Percentiles rank a stretch among this genome's conserved stretches.
Conservation (phyloP, 352 stramenopile genomes). For the Aphanomyces stellatus region DNA sequence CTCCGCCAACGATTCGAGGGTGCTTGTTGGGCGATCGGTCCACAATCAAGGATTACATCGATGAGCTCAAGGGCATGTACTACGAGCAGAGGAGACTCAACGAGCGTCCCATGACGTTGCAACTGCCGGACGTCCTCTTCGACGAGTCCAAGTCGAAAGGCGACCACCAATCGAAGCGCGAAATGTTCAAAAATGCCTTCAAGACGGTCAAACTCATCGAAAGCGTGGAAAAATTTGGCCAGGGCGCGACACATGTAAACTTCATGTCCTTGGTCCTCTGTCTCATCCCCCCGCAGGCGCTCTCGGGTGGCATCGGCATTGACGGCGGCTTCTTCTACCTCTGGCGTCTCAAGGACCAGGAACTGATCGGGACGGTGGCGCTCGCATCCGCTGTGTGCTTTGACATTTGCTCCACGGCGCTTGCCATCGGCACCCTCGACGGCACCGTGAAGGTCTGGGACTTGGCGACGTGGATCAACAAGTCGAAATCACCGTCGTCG, state of each 20-base stretch:
- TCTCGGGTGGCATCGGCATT: slow-evolving; percentile 64
- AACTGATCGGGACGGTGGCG: slow-evolving; percentile 50
- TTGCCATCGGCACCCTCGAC: slow-evolving; percentile 67
- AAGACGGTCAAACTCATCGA: slow-evolving; percentile 22
- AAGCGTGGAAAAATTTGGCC: background rate
- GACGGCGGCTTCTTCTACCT: slow-evolving; percentile 76
- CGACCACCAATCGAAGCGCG: slow-evolving; percentile 47
- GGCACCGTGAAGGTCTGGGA: slow-evolving; percentile 79
- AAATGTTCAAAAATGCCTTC: slow-evolving; percentile 49
- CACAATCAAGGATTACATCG: slow-evolving; percentile 79
- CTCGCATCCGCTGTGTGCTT: slow-evolving; percentile 64
- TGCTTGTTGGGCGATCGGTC: slow-evolving; percentile 77
- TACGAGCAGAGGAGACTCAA: slow-evolving; percentile 63
- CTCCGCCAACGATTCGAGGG: slow-evolving; percentile 72
- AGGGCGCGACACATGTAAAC: slow-evolving; percentile 8
- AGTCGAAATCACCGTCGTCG: slow-evolving; percentile 23
- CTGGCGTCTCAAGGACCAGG: slow-evolving; percentile 69
- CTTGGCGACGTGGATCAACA: slow-evolving; percentile 41
- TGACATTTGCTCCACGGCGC: slow-evolving; percentile 67
- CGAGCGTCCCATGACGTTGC: slow-evolving; percentile 30
- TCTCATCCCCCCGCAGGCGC: slow-evolving; percentile 33
- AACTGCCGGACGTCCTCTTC: slow-evolving; percentile 42
- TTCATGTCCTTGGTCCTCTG: background rate
- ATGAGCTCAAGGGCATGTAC: slow-evolving; percentile 71
- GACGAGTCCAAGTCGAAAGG: slow-evolving; percentile 47